A percentile compares a stretch with the other conserved stretches of the same genome.
Conservation (phyloP, 352 stramenopile genomes). For the Phytophthora pluvialis region DNA sequence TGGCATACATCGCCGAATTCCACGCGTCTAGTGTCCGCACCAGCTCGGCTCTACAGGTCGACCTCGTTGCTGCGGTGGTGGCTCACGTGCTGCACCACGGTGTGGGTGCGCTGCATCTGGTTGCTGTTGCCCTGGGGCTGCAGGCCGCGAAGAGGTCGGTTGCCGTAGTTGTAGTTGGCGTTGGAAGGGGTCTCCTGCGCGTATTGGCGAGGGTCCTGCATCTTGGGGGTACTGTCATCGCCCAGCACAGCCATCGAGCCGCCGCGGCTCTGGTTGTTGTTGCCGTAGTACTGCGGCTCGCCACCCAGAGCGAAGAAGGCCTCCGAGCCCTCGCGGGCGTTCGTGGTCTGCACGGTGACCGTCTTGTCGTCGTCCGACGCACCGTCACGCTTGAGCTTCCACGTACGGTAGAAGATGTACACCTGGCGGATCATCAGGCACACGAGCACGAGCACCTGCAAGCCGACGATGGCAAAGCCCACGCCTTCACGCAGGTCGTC, state of each 20-base stretch:
- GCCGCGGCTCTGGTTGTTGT: slow-evolving; percentile 30
- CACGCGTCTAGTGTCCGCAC: slow-evolving; percentile 14
- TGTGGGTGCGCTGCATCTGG: slow-evolving; percentile 37
- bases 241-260: slow-evolving; percentile 49
- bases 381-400: slow-evolving; percentile 75
- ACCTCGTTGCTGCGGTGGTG: slow-evolving; percentile 56
- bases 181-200: slow-evolving; percentile 40
- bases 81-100: slow-evolving; percentile 31
- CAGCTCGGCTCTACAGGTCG: slow-evolving; percentile 36
- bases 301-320: slow-evolving; percentile 56
- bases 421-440: slow-evolving; percentile 84
- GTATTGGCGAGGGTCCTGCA: slow-evolving; percentile 36
- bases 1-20: slow-evolving; percentile 17
- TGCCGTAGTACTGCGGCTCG: slow-evolving; percentile 46
- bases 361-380: slow-evolving; percentile 54
- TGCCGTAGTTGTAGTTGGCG: slow-evolving; percentile 25
- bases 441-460: slow-evolving; percentile 83
- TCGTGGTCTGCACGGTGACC: slow-evolving; percentile 49
- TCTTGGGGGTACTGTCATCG: slow-evolving; percentile 39
- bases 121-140: slow-evolving; percentile 28
- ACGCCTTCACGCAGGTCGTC: slow-evolving; percentile 78
- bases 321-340: slow-evolving; percentile 55
- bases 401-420: slow-evolving; percentile 90
- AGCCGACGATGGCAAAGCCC: slow-evolving; percentile 79
- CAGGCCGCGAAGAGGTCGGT: slow-evolving; percentile 27